phyloP scores from a whole-genome alignment of 2,329 filamentous ascomycete genomes.

The Venturia oleaginea region DNA sequence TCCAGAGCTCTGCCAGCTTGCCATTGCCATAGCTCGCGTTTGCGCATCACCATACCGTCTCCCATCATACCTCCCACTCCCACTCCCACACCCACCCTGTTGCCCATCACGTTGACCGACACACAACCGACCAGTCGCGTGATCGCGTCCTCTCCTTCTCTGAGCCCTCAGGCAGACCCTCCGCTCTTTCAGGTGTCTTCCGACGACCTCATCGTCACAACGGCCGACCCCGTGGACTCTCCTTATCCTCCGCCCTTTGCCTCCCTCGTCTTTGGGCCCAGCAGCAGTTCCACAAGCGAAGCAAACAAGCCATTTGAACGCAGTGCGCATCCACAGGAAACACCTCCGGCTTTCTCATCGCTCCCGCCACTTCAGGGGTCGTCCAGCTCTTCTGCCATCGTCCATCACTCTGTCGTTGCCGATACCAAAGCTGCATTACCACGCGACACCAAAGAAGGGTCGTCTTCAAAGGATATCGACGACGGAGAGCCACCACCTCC shows the following conservation, averaged over 20 bases:
- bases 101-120: constrained; percentile 11
- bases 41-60: constrained; percentile 1
- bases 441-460: constrained; percentile 66
- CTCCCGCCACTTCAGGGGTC: constrained; percentile 36
- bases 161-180: not conserved
- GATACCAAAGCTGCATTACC: constrained; percentile 81
- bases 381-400: constrained; percentile 40
- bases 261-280: constrained; percentile 46
- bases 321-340: constrained; percentile 7
- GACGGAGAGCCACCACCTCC: constrained; percentile 92
- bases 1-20: not conserved
- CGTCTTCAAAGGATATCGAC: constrained; percentile 60
- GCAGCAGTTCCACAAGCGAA: constrained; percentile 20
- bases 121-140: constrained; percentile 3
- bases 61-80: not conserved
- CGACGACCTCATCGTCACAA: constrained; percentile 21
- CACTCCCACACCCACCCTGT: too few relatives aligned
- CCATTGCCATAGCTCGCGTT: not conserved
- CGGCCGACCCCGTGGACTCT: constrained; percentile 36
- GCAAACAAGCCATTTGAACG: constrained; percentile 19
- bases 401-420: constrained; percentile 34
- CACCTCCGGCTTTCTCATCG: constrained; percentile 24
- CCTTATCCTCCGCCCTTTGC: constrained; percentile 53
- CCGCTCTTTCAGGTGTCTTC: constrained; percentile 9
- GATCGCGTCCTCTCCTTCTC: not conserved